Evolutionary conservation across 139 green algal species (phyloP).

Genomic region (Coelastrella sp.): DNA sequence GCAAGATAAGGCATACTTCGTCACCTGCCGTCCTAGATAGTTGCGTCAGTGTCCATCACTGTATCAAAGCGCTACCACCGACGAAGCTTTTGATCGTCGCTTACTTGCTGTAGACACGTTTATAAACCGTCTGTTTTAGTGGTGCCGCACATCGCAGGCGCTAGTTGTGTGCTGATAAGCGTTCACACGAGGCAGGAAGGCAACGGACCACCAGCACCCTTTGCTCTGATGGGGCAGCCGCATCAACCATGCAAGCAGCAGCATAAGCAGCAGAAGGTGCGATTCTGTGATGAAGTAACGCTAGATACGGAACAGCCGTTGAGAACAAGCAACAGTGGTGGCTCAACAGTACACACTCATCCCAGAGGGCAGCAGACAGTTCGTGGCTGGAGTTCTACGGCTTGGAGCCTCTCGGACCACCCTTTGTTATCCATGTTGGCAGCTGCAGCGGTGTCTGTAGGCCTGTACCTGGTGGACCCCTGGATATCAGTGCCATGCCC

Average conservation of each 20-base stretch:
- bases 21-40: too few relatives aligned
- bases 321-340: background rate
- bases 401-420: background rate
- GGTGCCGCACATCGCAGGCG: too few relatives aligned
- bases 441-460: background rate
- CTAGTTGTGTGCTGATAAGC: too few relatives aligned
- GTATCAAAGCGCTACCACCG: too few relatives aligned
- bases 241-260: background rate
- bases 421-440: background rate
- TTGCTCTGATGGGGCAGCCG: background rate
- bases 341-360: background rate
- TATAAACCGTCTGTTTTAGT: too few relatives aligned
- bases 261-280: background rate
- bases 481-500: conserved; percentile 15
- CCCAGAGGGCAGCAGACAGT: background rate
- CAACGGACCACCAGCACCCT: background rate
- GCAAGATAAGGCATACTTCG: too few relatives aligned
- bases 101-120: too few relatives aligned
- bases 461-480: background rate
- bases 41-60: too few relatives aligned
- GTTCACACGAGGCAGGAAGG: too few relatives aligned
- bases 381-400: background rate
- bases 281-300: background rate
- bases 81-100: too few relatives aligned
- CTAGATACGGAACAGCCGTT: background rate